Evolutionary conservation across 1,284 basidiomycete genomes (phyloP).

Genomic region (Tremellales sp.): DNA sequence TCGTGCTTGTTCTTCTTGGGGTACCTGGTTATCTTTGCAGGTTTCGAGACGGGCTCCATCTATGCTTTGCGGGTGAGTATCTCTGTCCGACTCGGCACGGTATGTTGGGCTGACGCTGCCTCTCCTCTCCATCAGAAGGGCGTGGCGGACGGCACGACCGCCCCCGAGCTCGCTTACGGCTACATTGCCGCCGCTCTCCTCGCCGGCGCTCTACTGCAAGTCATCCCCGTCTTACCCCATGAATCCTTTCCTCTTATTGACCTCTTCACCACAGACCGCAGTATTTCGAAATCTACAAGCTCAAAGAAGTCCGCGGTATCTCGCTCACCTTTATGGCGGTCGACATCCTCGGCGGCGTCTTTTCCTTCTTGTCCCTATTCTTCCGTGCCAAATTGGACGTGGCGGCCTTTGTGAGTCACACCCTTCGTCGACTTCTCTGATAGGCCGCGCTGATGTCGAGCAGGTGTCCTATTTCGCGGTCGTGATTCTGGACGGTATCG

Average conservation of each 20-base stretch:
- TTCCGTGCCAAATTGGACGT: slow-evolving; percentile 66
- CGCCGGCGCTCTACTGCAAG: slow-evolving; percentile 59
- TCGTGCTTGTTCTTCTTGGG: slow-evolving; percentile 48
- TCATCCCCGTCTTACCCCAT: slow-evolving; percentile 4
- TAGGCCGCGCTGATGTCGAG: not conserved
- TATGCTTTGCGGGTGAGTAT: slow-evolving; percentile 56
- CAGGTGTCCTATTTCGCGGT: slow-evolving; percentile 45
- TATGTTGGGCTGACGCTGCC: not conserved
- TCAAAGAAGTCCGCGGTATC: slow-evolving; percentile 67
- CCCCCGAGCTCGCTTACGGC: slow-evolving; percentile 61
- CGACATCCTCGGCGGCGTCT: slow-evolving; percentile 68
- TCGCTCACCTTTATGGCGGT: slow-evolving; percentile 66
- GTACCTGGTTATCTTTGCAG: slow-evolving; percentile 54
- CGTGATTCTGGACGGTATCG: slow-evolving; percentile 59
- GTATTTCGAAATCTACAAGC: slow-evolving; percentile 64
- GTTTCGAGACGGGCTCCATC: slow-evolving; percentile 60
- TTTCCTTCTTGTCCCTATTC: slow-evolving; percentile 62
- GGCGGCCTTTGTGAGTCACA: slow-evolving; percentile 61
- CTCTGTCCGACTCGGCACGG: not conserved
- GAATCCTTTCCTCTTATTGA: not conserved
- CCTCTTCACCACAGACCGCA: slow-evolving; percentile 46
- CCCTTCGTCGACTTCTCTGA: not conserved
- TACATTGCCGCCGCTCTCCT: slow-evolving; percentile 62
- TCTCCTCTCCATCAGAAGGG: slow-evolving; percentile 37
- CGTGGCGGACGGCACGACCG: slow-evolving; percentile 52